A percentile compares a stretch with the other conserved stretches of the same genome.
Conservation (phyloP, 805 yeast species). For the Wickerhamiella sergipiensis region DNA sequence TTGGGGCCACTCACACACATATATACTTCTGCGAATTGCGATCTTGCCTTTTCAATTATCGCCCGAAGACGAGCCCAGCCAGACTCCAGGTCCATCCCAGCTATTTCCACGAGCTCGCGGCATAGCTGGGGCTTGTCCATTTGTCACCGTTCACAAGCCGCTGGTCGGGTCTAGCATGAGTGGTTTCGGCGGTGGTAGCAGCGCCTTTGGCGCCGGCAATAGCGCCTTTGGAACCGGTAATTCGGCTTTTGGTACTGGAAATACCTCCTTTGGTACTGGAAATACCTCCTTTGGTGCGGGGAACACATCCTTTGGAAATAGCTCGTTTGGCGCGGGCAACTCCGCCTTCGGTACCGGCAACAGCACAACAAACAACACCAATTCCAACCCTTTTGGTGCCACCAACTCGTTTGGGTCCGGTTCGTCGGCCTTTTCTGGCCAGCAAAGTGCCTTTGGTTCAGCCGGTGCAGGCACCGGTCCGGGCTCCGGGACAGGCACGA, state of each 20-base stretch:
- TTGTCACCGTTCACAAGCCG: not conserved
- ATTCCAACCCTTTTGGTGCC: not conserved
- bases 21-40: not conserved
- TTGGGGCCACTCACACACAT: not conserved
- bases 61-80: not conserved
- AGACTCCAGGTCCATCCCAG: not conserved
- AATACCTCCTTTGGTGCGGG: constrained; percentile 16
- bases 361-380: constrained; percentile 2
- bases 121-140: not conserved
- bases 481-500: too few species aligned
- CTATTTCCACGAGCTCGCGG: not conserved
- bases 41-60: not conserved
- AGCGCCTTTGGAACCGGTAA: not conserved
- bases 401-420: not conserved
- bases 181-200: constrained; percentile 4
- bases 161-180: not conserved
- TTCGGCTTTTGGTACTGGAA: not conserved
- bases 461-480: not conserved
- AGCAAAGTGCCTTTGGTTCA: not conserved
- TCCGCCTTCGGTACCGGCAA: constrained; percentile 9
- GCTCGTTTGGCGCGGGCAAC: constrained; percentile 8
- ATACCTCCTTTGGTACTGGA: constrained; percentile 13
- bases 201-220: constrained; percentile 8
- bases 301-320: constrained; percentile 17
- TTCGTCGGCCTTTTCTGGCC: not conserved